Conservation (phyloP, 768 basidiomycete genomes). For the Astraeus odoratus region DNA sequence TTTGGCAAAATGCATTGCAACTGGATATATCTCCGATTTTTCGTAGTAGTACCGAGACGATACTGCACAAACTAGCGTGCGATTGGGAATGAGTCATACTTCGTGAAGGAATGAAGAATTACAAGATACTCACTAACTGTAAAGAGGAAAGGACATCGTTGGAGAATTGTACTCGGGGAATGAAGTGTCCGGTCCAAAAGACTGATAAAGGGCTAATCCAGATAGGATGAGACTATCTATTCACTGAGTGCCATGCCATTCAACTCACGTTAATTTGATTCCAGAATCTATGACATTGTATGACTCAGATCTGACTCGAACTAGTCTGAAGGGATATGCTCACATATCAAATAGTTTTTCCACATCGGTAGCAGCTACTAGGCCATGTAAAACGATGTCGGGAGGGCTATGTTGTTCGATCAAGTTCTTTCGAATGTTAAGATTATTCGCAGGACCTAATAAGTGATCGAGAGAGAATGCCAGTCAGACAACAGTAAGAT, state of each 20-base stretch:
- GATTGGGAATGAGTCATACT: neutral
- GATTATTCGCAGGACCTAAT: conserved; percentile 64
- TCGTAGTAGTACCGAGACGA: conserved; percentile 74
- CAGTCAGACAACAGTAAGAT: neutral
- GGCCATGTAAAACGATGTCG: conserved; percentile 73
- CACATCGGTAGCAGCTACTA: conserved; percentile 73
- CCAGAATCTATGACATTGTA: conserved; percentile 49
- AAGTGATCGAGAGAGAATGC: neutral
- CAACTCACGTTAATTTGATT: conserved; percentile 56
- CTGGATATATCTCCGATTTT: conserved; percentile 78
- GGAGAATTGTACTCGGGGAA: conserved; percentile 70
- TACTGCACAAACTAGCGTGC: conserved; percentile 68
- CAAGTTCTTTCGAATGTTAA: conserved; percentile 58
- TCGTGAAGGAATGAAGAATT: neutral
- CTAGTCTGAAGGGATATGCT: conserved; percentile 21
- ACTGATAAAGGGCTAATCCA: conserved; percentile 52
- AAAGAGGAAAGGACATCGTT: conserved; percentile 84
- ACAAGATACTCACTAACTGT: conserved; percentile 62
- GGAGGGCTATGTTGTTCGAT: conserved; percentile 78
- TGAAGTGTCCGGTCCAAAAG: conserved; percentile 78
- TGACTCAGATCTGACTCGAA: conserved; percentile 2
- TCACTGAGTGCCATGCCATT: neutral
- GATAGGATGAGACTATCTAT: neutral
- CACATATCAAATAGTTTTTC: conserved; percentile 82
- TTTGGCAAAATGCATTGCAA: conserved; percentile 86